phyloP scores from a whole-genome alignment of 2,329 filamentous ascomycete genomes.

The Aspergillus sp. region DNA sequence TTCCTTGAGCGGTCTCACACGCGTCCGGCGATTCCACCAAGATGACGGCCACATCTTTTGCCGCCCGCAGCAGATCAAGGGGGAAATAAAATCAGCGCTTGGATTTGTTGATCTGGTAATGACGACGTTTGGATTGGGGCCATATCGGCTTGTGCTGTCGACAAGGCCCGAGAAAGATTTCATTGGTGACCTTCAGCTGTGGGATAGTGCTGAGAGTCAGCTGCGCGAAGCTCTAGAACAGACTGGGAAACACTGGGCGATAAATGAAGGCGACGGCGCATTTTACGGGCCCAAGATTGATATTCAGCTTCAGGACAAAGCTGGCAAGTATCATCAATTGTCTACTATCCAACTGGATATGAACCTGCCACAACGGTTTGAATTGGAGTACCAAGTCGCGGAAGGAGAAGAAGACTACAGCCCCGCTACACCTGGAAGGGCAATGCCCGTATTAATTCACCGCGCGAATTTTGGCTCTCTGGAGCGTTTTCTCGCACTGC shows the following conservation, averaged over 20 bases:
- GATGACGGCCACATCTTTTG: constrained; percentile 93
- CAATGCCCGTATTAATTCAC: constrained; percentile 77
- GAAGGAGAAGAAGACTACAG: constrained; percentile 44
- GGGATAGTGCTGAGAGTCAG: constrained; percentile 66
- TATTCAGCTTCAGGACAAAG: constrained; percentile 74
- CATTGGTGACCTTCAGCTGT: constrained; percentile 73
- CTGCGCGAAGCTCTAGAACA: constrained; percentile 62
- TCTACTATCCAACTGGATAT: constrained; percentile 90
- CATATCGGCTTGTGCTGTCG: constrained; percentile 74
- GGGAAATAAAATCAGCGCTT: constrained; percentile 71
- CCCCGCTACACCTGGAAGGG: constrained; percentile 52
- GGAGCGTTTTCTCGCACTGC: constrained; percentile 78
- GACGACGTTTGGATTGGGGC: constrained; percentile 66
- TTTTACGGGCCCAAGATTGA: constrained; percentile 95
- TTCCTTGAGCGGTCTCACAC: constrained; percentile 75
- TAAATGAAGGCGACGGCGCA: constrained; percentile 80
- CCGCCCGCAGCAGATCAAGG: constrained; percentile 70
- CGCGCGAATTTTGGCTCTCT: constrained; percentile 81
- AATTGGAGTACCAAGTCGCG: constrained; percentile 66
- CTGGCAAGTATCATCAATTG: constrained; percentile 84
- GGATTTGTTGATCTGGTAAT: constrained; percentile 75
- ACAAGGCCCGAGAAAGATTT: constrained; percentile 74
- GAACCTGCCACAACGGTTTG: constrained; percentile 80
- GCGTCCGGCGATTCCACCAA: constrained; percentile 84
- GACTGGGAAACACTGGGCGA: constrained; percentile 66